Evolutionary conservation across 2,329 filamentous ascomycete genomes (phyloP).

Genomic region (Alternaria incomplexa): DNA sequence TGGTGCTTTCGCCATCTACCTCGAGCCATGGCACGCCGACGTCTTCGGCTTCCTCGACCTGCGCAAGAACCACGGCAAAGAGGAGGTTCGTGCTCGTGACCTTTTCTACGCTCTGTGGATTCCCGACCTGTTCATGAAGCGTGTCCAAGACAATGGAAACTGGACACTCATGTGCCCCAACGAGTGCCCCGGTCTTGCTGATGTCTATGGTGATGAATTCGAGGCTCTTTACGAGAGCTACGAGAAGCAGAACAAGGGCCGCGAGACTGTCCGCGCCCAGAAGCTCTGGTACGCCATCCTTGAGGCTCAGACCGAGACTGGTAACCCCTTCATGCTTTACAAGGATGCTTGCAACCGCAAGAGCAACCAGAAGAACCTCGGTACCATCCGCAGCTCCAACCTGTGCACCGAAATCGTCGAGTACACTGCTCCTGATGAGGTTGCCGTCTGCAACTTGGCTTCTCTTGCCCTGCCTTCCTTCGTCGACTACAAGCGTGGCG

Average conservation of each 20-base stretch:
- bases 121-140: slow-evolving; percentile 99
- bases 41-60: slow-evolving; percentile 97
- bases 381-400: slow-evolving; percentile 98
- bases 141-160: slow-evolving; percentile 92
- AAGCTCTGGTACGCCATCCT: slow-evolving; percentile 99
- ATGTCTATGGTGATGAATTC: slow-evolving; percentile 97
- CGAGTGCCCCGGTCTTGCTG: slow-evolving; percentile 91
- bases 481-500: slow-evolving; percentile 82
- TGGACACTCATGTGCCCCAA: slow-evolving; percentile 99
- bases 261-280: slow-evolving; percentile 92
- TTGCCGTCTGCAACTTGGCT: slow-evolving; percentile 97
- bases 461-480: slow-evolving; percentile 91
- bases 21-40: slow-evolving; percentile 98
- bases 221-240: slow-evolving; percentile 91
- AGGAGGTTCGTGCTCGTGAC: slow-evolving; percentile 95
- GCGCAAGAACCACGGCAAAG: slow-evolving; percentile 99
- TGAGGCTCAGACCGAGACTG: slow-evolving; percentile 97
- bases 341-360: slow-evolving; percentile 98
- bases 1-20: slow-evolving; percentile 97
- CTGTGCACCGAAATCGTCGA: slow-evolving; percentile 98
- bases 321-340: slow-evolving; percentile 99
- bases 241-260: slow-evolving; percentile 84
- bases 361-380: slow-evolving; percentile 99
- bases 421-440: slow-evolving; percentile 96
- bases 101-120: slow-evolving; percentile 99